These are phyloP conservation scores for Fusarium clavum DNA, from an alignment of 2,329 filamentous ascomycete genomes.

Conservation along the genomic window DNA sequence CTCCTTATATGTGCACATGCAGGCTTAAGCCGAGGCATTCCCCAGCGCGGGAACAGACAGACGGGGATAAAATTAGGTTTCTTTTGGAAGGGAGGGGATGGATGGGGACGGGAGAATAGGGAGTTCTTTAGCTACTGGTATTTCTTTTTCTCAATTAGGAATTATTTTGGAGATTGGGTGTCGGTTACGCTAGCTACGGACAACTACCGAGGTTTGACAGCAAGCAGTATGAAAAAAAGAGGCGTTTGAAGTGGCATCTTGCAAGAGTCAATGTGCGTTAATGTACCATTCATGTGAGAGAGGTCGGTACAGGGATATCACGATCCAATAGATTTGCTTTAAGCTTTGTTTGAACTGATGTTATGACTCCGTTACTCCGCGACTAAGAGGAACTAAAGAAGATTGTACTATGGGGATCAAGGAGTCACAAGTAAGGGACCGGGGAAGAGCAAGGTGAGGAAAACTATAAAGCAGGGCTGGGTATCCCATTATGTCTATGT, in stretches of 20 bases:
- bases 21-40: slow-evolving; percentile 41
- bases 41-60: neutral
- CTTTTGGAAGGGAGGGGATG: slow-evolving; percentile 4
- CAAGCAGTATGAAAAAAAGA: slow-evolving; percentile 35
- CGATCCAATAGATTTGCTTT: slow-evolving; percentile 43
- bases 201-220: slow-evolving; percentile 40
- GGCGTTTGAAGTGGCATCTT: slow-evolving; percentile 41
- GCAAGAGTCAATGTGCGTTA: slow-evolving; percentile 13
- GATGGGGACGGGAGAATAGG: slow-evolving; percentile 5
- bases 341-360: slow-evolving; percentile 32
- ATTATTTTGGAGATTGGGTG: slow-evolving; percentile 30
- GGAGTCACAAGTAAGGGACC: slow-evolving; percentile 20
- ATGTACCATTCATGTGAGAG: slow-evolving; percentile 43
- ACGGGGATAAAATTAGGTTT: neutral
- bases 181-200: slow-evolving; percentile 34
- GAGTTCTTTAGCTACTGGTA: slow-evolving; percentile 22
- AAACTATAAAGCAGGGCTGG: slow-evolving; percentile 48
- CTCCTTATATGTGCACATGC: slow-evolving; percentile 25
- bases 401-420: slow-evolving; percentile 23
- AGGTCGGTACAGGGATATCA: slow-evolving; percentile 30
- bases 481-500: slow-evolving; percentile 46
- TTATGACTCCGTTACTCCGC: slow-evolving; percentile 42
- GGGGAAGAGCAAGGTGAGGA: slow-evolving; percentile 11
- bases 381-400: slow-evolving; percentile 29
- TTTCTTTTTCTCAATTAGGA: slow-evolving; percentile 18